Evolutionary conservation across 2,329 filamentous ascomycete genomes (phyloP).

Genomic region (Beauveria sp.): DNA sequence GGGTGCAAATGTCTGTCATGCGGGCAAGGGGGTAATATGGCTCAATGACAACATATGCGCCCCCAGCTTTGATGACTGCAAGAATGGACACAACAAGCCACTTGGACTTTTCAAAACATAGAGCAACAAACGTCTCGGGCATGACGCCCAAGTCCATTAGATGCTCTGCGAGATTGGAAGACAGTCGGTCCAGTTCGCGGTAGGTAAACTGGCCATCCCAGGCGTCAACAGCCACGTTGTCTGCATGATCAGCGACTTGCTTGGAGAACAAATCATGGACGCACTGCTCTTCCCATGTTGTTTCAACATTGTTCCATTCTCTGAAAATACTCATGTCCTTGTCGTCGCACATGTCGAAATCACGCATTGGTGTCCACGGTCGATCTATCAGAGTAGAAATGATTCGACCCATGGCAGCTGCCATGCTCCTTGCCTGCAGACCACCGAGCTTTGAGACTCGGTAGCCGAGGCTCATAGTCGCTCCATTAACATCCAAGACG

Average conservation of each 20-base stretch:
- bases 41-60: constrained; percentile 10
- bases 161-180: constrained; percentile 12
- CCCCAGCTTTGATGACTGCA: constrained; percentile 19
- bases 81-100: constrained; percentile 19
- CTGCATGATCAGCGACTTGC: not conserved
- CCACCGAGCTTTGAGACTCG: not conserved
- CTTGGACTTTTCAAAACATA: constrained; percentile 20
- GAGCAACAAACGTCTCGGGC: constrained; percentile 17
- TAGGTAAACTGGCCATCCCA: constrained; percentile 38
- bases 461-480: not conserved
- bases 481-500: not conserved
- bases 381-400: not conserved
- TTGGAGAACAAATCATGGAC: not conserved
- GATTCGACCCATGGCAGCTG: not conserved
- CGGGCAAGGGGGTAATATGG: not conserved
- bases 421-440: not conserved
- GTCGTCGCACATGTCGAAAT: not conserved
- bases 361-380: not conserved
- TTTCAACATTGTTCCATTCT: not conserved
- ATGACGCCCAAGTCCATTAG: constrained; percentile 18
- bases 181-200: constrained; percentile 23
- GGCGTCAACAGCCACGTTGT: constrained; percentile 27
- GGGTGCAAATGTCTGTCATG: not conserved
- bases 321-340: not conserved
- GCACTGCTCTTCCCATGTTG: not conserved